phyloP scores from a whole-genome alignment of 2,329 filamentous ascomycete genomes.

The Proliferodiscus dingleyae region DNA sequence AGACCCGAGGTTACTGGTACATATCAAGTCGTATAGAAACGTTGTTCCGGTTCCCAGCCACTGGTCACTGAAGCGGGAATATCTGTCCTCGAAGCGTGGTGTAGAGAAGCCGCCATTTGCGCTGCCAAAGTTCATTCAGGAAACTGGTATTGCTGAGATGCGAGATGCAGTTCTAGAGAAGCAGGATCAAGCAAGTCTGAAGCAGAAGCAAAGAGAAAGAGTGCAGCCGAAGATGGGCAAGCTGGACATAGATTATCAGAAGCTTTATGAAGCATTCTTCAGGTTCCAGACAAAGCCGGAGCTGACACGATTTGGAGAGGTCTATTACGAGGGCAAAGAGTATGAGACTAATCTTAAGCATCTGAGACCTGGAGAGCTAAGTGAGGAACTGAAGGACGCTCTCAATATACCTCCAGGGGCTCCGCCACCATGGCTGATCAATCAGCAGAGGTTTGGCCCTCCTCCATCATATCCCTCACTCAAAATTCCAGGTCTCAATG shows the following conservation, averaged over 20 bases:
- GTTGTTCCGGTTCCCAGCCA: conserved; percentile 91
- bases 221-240: conserved; percentile 96
- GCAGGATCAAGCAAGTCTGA: conserved; percentile 83
- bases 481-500: conserved; percentile 90
- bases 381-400: conserved; percentile 84
- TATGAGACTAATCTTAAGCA: conserved; percentile 92
- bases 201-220: conserved; percentile 91
- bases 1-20: conserved; percentile 82
- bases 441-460: conserved; percentile 89
- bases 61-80: conserved; percentile 95
- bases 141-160: conserved; percentile 98
- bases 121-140: conserved; percentile 92
- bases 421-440: conserved; percentile 94
- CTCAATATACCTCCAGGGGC: conserved; percentile 90
- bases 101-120: conserved; percentile 93
- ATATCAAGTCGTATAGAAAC: conserved; percentile 93
- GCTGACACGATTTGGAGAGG: conserved; percentile 89
- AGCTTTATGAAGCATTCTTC: conserved; percentile 98
- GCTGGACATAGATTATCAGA: conserved; percentile 97
- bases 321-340: conserved; percentile 99
- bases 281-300: conserved; percentile 94
- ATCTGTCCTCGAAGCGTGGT: conserved; percentile 92
- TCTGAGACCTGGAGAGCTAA: conserved; percentile 83
- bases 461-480: conserved; percentile 94
- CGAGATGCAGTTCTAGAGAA: conserved; percentile 94